A percentile compares a stretch with the other conserved stretches of the same genome.
These are phyloP conservation scores for Entoloma clypeatum DNA, from an alignment of 1,284 basidiomycete genomes.

Conservation along the genomic window DNA sequence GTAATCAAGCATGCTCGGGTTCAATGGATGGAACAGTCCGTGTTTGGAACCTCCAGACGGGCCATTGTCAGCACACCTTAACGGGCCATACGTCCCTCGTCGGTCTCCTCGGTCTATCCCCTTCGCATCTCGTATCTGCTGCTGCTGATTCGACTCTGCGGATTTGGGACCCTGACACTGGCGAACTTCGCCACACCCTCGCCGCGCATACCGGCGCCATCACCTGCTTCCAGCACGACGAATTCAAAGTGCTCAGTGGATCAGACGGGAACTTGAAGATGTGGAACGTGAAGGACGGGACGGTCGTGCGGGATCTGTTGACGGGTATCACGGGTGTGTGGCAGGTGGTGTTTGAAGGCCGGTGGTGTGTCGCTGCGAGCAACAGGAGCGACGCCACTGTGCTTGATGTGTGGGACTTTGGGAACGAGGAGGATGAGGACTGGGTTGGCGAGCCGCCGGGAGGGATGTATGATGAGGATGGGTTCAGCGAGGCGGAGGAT, in stretches of 20 bases:
- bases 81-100: constrained; percentile 88
- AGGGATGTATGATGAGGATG: constrained; percentile 46
- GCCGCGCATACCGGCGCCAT: constrained; percentile 91
- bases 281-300: constrained; percentile 89
- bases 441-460: constrained; percentile 44
- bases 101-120: constrained; percentile 82
- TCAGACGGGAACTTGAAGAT: constrained; percentile 95
- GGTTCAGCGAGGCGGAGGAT: constrained; percentile 50
- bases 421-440: constrained; percentile 47
- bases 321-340: constrained; percentile 89
- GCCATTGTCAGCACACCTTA: constrained; percentile 75
- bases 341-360: constrained; percentile 92
- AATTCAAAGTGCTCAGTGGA: constrained; percentile 91
- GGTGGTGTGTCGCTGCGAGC: constrained; percentile 90
- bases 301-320: constrained; percentile 80
- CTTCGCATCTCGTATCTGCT: constrained; percentile 86
- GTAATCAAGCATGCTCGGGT: constrained; percentile 88
- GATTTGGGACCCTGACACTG: constrained; percentile 86
- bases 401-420: constrained; percentile 86
- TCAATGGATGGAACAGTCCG: constrained; percentile 96
- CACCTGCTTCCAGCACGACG: constrained; percentile 96
- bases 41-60: constrained; percentile 84
- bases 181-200: constrained; percentile 75
- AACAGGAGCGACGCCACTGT: constrained; percentile 77
- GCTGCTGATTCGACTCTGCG: constrained; percentile 92